phyloP scores from a whole-genome alignment of 495 filamentous ascomycete genomes.

The Pseudotulostoma volvatum region DNA sequence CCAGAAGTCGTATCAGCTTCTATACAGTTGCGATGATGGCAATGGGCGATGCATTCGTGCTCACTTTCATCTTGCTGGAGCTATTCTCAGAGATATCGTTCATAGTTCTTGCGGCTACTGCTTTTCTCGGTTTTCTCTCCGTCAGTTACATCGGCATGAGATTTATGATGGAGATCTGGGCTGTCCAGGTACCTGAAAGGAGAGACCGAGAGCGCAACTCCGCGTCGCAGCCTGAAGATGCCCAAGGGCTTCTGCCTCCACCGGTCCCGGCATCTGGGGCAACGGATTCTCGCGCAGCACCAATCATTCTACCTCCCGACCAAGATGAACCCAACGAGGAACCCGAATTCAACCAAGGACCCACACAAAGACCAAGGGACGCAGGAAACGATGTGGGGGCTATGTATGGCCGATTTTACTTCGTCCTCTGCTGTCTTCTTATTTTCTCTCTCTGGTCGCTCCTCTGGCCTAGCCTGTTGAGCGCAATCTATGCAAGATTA shows the following conservation, averaged over 20 bases:
- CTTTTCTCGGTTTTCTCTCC: conserved; percentile 58
- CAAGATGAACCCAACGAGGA: conserved; percentile 46
- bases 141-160: conserved; percentile 61
- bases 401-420: conserved; percentile 66
- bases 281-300: conserved; percentile 33
- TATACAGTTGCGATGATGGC: conserved; percentile 72
- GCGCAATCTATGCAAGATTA: conserved; percentile 51
- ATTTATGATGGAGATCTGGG: conserved; percentile 80
- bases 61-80: conserved; percentile 48
- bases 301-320: conserved; percentile 70
- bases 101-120: conserved; percentile 46
- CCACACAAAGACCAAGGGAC: conserved; percentile 19
- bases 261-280: conserved; percentile 41
- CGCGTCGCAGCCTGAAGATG: conserved; percentile 11
- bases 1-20: conserved; percentile 77
- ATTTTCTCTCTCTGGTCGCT: conserved; percentile 61
- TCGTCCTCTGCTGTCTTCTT: conserved; percentile 50
- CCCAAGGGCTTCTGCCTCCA: conserved; percentile 37
- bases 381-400: conserved; percentile 44
- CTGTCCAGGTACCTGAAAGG: conserved; percentile 69
- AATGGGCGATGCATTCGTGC: conserved; percentile 62
- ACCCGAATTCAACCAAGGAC: conserved; percentile 12
- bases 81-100: conserved; percentile 48
- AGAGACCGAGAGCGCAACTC: conserved; percentile 33
- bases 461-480: conserved; percentile 54